Evolutionary conservation across 2,329 filamentous ascomycete species (phyloP), one percentile per base, ranked within the genome.

Genomic region (Scytalidium sp.): DNA sequence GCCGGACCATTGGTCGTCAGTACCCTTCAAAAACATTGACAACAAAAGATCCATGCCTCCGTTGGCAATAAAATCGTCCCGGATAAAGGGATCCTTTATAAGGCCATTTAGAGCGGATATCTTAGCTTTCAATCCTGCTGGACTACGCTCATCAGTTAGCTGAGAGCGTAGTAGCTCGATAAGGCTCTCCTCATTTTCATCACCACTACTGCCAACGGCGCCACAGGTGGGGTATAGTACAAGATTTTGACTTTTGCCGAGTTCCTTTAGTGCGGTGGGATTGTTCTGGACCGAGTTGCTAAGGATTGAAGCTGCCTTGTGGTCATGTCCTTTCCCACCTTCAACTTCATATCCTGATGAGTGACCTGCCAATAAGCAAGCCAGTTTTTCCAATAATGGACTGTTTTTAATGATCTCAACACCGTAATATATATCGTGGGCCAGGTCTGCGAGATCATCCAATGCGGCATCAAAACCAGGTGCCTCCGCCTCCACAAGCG

Each of bases 361-460:
- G 19, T 58, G 50, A n/a, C 58, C 55, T 22, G 66, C 67, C 65
- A 83, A 75, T 32, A 84, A 68, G 60, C 81, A 84, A 51, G 85
- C 67, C 2, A 87, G 72, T n/a, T 74, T 67, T 54, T 73, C 74
- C 46, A 84, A 57, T 2, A 76, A 76, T 2, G 75, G 73, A 2
- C 70, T 60, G 55, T 84, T 78, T 61, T 82, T 78, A 19, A 76
- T 73, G 50, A 87, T 75, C 63, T 84, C 80, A 17, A 83, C 70
- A 9, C 84, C 84, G 64, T 86, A 88, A 69, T 85, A 87, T 54
- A 87, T 81, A 64, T 87, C 84, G 64, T 87, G 83, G 0, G 83
- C 78, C 22, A 86, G 68, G 6, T 87, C 83, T 53, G 79, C 73
- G n/a, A 88, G 74, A 27, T 73, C 73, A 27, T 79, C 74, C 7